Percentiles rank a stretch among this genome's conserved stretches.
Conservation (phyloP, 768 basidiomycete species). For the Coprinellus aureogranulatus region DNA sequence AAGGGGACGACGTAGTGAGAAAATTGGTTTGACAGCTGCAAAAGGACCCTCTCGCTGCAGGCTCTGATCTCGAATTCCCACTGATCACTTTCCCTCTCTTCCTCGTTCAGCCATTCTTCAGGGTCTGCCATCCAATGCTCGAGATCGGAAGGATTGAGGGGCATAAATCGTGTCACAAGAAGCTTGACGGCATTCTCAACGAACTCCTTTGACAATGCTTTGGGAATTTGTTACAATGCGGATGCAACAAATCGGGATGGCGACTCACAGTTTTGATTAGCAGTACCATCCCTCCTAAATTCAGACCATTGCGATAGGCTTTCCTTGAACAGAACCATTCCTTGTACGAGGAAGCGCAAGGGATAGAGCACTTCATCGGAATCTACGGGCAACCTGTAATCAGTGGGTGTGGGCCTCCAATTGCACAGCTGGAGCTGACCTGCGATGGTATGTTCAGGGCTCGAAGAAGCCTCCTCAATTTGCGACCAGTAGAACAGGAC, state of each 20-base stretch:
- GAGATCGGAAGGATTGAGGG: conserved; percentile 76
- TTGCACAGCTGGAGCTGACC: too few relatives aligned
- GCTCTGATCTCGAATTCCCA: conserved; percentile 94
- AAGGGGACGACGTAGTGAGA: conserved; percentile 66
- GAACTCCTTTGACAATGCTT: conserved; percentile 66
- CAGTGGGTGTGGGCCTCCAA: too few relatives aligned
- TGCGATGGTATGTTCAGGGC: conserved; percentile 49
- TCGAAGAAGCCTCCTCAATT: conserved; percentile 67
- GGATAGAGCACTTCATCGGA: conserved; percentile 65
- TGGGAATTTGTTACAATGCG: conserved; percentile 3
- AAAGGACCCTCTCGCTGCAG: conserved; percentile 89
- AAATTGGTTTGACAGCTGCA: conserved; percentile 74
- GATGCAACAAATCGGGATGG: background rate
- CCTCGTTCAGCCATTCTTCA: conserved; percentile 90
- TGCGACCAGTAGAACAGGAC: conserved; percentile 82
- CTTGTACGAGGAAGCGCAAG: conserved; percentile 77
- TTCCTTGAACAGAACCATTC: conserved; percentile 84
- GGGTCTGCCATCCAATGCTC: conserved; percentile 84
- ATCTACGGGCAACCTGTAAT: conserved; percentile 54
- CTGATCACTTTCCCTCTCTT: conserved; percentile 85
- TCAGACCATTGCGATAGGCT: conserved; percentile 77
- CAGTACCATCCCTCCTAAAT: conserved; percentile 53
- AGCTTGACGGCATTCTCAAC: conserved; percentile 72
- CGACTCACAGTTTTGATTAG: conserved; percentile 56
- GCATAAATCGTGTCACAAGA: conserved; percentile 82